phyloP scores from a whole-genome alignment of 2,329 filamentous ascomycete species.

The Graphilbum sp. region DNA sequence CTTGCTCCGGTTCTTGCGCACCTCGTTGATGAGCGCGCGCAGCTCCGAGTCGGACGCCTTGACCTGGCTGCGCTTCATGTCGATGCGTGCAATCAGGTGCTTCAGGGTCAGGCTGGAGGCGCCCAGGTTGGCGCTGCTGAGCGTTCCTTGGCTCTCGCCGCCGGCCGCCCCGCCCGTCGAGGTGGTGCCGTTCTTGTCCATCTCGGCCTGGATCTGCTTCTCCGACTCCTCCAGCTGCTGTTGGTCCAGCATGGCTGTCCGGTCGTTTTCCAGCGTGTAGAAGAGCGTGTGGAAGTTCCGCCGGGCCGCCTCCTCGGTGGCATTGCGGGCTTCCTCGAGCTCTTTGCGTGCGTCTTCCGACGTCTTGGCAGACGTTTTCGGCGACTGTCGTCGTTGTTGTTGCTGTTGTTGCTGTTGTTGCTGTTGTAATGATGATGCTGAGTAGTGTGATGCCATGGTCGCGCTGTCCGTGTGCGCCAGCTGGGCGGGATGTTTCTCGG shows the following conservation, averaged over 20 bases:
- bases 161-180: background rate
- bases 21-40: constrained; percentile 86
- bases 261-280: constrained; percentile 88
- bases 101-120: constrained; percentile 93
- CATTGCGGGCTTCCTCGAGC: constrained; percentile 79
- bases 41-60: constrained; percentile 86
- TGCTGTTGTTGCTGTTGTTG: background rate
- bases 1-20: constrained; percentile 94
- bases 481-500: constrained; percentile 37
- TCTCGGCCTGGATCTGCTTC: constrained; percentile 88
- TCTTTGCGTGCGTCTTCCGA: constrained; percentile 85
- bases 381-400: background rate
- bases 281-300: constrained; percentile 86
- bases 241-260: constrained; percentile 93
- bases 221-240: constrained; percentile 94
- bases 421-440: background rate
- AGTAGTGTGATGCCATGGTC: constrained; percentile 14
- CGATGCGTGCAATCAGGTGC: constrained; percentile 89
- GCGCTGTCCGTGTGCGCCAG: no score
- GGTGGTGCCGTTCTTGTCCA: constrained; percentile 49
- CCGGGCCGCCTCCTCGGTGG: constrained; percentile 77
- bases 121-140: constrained; percentile 87
- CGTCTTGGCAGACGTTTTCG: constrained; percentile 36
- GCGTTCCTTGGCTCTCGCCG: constrained; percentile 56
- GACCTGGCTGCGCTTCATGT: constrained; percentile 80